These are phyloP conservation scores for Pogostemon cablin DNA, from an alignment of 257 asterid genomes.

Conservation along the genomic window DNA sequence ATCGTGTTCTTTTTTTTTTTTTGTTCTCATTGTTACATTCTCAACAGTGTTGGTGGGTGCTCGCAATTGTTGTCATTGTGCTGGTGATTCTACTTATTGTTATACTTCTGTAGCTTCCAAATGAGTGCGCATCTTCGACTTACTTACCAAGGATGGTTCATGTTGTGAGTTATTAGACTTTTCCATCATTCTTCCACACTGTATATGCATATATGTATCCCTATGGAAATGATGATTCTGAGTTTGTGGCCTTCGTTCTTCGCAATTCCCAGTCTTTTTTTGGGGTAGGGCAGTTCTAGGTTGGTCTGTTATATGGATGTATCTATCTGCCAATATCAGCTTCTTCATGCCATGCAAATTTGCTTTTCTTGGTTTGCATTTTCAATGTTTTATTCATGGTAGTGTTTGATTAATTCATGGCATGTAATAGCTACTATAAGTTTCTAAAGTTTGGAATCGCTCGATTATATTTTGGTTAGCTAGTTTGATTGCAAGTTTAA, in stretches of 20 bases:
- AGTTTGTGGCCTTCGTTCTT: background rate
- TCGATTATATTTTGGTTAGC: background rate
- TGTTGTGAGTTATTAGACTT: background rate
- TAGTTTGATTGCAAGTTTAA: background rate
- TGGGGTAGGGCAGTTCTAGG: background rate
- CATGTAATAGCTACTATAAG: background rate
- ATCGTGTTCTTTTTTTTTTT: background rate
- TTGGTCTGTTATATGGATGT: background rate
- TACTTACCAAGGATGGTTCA: background rate
- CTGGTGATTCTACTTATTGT: slow-evolving; percentile 19
- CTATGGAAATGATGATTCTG: background rate
- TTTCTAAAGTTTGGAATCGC: background rate
- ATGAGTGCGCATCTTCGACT: background rate
- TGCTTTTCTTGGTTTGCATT: background rate
- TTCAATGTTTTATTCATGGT: background rate
- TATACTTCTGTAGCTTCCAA: slow-evolving; percentile 16
- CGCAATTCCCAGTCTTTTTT: background rate
- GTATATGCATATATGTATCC: background rate
- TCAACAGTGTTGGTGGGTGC: slow-evolving; percentile 35
- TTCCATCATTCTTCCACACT: background rate
- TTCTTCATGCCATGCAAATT: slow-evolving; percentile 4
- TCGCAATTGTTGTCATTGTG: slow-evolving; percentile 7
- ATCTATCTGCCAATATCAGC: background rate
- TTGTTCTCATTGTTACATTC: background rate
- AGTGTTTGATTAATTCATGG: background rate